Evolutionary conservation across 768 basidiomycete species (phyloP), one percentile per base, ranked within the genome.

Genomic region (Ephemerocybe angulata): DNA sequence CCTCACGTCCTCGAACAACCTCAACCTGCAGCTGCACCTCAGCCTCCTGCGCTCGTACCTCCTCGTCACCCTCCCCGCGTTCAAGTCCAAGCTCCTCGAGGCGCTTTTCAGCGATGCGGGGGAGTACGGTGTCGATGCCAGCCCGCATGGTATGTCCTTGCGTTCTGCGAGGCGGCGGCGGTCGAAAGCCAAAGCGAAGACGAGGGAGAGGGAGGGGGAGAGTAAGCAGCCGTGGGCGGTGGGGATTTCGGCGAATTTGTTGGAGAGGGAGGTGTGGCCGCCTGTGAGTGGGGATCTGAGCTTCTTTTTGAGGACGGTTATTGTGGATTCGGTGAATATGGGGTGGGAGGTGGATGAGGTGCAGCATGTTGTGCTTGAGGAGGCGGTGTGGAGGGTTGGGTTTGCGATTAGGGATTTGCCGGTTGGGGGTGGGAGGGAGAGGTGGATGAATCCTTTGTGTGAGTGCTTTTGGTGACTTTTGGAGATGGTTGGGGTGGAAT

Each of bases 401-500:
- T 96, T 96, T 64, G 89, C 90, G 3, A 86, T 95, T 52, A 79
- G 85, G 28, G 88, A 91, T 67, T 69, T 91, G 30, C 83, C 82
- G 25, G 74, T 70, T 21, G 87, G 82, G 21, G 76, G 80, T 19
- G 83, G 84, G 13, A 79, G 79, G 31, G 86, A 87, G 57, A 85
- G 81, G 55, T 95, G 93, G 92, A 64, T 90, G 52, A 83, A 93
- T 69, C 91, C 93, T 1, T 74, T 86, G 40, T 81, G 92, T 92
- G 67, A 64, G 90, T 79, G 7, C 1, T 42, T 19, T n/a, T n/a
- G n/a, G n/a, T n/a, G n/a, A n/a, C n/a, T n/a, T n/a, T n/a, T n/a
- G n/a, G n/a, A n/a, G n/a, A n/a, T n/a, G n/a, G n/a, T n/a, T n/a
- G n/a, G n/a, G n/a, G n/a, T n/a, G n/a, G n/a, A 38, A 19, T 50